Base-by-base conservation (phyloP, 2,329 filamentous ascomycete genomes). In the Ascochyta lentis region DNA sequence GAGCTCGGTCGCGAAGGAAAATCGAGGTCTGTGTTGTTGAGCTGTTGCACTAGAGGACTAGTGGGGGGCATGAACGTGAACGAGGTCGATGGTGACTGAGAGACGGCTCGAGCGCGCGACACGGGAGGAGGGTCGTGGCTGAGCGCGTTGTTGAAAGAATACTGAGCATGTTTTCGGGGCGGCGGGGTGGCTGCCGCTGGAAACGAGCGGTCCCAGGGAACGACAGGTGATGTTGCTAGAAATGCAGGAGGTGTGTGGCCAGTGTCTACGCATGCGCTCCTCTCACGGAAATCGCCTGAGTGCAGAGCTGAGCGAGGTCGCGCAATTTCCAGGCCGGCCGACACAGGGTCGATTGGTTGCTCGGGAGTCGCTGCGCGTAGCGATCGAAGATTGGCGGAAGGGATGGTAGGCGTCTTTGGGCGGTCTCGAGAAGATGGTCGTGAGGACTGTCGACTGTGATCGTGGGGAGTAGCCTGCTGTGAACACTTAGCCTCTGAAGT, bases 11-110 rank as follows among this genome's bases (percentile, higher is more conserved):
- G 64, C 6, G 84, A 79, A 2, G 85, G 81, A 43, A 89, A 80
- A 54, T 91, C 87, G 22, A 89, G 70, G 63, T 95, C 91, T 6
- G 91, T 88, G 64, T 93, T 95, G 76, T 89, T 96, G 68, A 92
- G 87, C 38, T 92, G 92, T 68, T 97, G 88, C 0, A 96, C 93
- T 10, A 99, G 80, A 13, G 95, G 95, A 67, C 93, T 98, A 2
- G 95, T 98, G 0, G 95, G 94, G 2, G 91, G 86, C 76, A 94
- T 89, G 59, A 96, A 89, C 29, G 90, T 83, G 73, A 96, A 97
- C 65, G 86, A 92, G 2, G 88, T 89, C 13, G 90, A 81, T 1
- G 91, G 90, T 7, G 88, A 92, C 55, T 78, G 77, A 31, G 78
- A 81, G 19, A 70, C 65, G n/a, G 78, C 77, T 54, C 79, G 73